Percentiles rank a stretch among this genome's conserved stretches.
phyloP scores from a whole-genome alignment of 129 eudicot species.

The Lonicera japonica region DNA sequence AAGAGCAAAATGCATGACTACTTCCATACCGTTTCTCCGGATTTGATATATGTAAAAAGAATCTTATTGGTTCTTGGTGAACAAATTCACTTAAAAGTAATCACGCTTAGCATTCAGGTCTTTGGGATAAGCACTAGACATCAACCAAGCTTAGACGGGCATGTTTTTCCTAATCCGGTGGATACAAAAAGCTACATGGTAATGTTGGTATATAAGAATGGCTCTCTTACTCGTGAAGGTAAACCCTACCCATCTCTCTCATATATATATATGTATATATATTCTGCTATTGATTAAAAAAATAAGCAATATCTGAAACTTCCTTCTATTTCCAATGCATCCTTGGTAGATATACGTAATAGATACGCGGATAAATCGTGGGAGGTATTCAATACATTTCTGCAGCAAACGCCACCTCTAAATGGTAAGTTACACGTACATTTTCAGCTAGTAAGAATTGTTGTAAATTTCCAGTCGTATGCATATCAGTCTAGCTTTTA shows the following conservation, averaged over 20 bases:
- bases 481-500: too few relatives aligned
- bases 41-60: too few relatives aligned
- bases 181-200: conserved; percentile 86
- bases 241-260: not conserved
- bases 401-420: conserved; percentile 70
- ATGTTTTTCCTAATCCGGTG: conserved; percentile 90
- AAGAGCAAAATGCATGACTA: too few relatives aligned
- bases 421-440: conserved; percentile 44
- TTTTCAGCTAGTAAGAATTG: not conserved
- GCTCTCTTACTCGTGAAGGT: conserved; percentile 98
- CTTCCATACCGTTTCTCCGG: too few relatives aligned
- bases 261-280: not conserved
- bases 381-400: conserved; percentile 68
- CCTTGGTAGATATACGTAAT: conserved; percentile 66
- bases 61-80: too few relatives aligned
- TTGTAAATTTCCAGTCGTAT: too few relatives aligned
- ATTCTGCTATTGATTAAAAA: too few relatives aligned
- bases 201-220: conserved; percentile 83
- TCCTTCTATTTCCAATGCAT: conserved; percentile 1
- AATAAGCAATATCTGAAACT: not conserved
- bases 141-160: conserved; percentile 79
- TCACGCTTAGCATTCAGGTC: conserved; percentile 37
- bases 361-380: conserved; percentile 71
- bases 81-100: too few relatives aligned
- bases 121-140: conserved; percentile 77